Evolutionary conservation across 306 rosid genomes (phyloP).

Genomic region (Fagus sylvatica): DNA sequence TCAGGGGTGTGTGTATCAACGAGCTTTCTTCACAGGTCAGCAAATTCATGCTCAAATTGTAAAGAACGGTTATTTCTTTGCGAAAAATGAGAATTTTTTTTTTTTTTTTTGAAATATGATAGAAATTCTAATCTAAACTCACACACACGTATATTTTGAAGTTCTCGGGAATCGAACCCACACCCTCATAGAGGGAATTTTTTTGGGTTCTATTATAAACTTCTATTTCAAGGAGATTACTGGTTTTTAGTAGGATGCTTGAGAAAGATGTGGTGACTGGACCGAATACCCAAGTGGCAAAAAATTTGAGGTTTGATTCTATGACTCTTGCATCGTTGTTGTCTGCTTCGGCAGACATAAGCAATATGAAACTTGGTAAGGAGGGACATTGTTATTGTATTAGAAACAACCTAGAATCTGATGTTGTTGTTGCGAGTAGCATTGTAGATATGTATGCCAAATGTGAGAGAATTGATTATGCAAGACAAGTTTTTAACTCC

Average conservation of each 20-base stretch:
- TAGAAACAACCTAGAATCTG: slow-evolving; percentile 60
- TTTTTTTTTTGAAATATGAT: neutral
- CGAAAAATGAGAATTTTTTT: slow-evolving; percentile 48
- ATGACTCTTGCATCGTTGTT: slow-evolving; percentile 69
- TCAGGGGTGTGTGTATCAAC: slow-evolving; percentile 72
- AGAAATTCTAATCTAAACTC: no score
- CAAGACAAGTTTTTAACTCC: slow-evolving; percentile 52
- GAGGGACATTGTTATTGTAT: slow-evolving; percentile 68
- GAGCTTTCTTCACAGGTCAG: slow-evolving; percentile 60
- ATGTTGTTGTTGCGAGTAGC: slow-evolving; percentile 56
- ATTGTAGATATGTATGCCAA: slow-evolving; percentile 75
- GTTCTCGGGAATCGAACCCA: no score
- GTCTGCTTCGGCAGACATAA: slow-evolving; percentile 57
- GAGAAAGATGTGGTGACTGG: slow-evolving; percentile 60
- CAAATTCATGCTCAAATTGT: slow-evolving; percentile 70
- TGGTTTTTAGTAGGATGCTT: slow-evolving; percentile 47
- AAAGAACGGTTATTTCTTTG: slow-evolving; percentile 45
- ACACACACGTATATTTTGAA: no score
- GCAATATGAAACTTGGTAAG: slow-evolving; percentile 55
- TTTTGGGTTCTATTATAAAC: slow-evolving; percentile 49
- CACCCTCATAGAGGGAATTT: no score
- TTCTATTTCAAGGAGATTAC: slow-evolving; percentile 61
- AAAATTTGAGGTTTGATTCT: slow-evolving; percentile 65
- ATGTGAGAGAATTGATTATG: slow-evolving; percentile 56
- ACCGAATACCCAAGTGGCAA: no score